A percentile compares a stretch with the other conserved stretches of the same genome.
phyloP scores from a whole-genome alignment of 306 rosid species.

The Crataegus laevigata region DNA sequence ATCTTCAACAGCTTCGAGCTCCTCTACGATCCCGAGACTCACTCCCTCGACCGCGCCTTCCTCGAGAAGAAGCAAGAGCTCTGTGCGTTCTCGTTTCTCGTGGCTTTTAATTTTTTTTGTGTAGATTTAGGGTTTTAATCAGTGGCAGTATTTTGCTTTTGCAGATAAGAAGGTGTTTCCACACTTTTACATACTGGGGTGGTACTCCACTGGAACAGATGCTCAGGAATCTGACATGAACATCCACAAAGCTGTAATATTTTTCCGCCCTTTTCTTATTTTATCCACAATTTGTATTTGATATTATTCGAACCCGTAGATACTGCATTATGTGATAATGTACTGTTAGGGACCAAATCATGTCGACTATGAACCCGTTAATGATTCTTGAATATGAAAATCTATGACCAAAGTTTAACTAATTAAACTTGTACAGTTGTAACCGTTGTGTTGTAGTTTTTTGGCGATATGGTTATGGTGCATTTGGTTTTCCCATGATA shows the following conservation, averaged over 20 bases:
- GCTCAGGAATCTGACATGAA: slow-evolving; percentile 84
- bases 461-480: not conserved
- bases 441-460: not conserved
- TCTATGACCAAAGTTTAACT: not conserved
- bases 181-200: slow-evolving; percentile 78
- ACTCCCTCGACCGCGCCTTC: slow-evolving; percentile 83
- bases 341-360: not conserved
- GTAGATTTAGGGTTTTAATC: not conserved
- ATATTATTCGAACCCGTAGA: not conserved
- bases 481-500: not conserved
- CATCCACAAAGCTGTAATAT: slow-evolving; percentile 77
- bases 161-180: slow-evolving; percentile 98
- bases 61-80: slow-evolving; percentile 99
- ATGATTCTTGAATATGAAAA: not conserved
- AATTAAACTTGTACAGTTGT: not conserved
- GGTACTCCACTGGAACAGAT: slow-evolving; percentile 96
- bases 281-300: not conserved
- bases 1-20: slow-evolving; percentile 99
- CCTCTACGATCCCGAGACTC: slow-evolving; percentile 61
- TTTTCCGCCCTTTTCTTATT: not conserved
- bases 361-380: not conserved
- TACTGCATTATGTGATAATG: not conserved
- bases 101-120: not conserved
- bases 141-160: not conserved
- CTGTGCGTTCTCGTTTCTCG: slow-evolving; percentile 31